Conservation (phyloP, 192 early-diverging fungal genomes). For the Podochytrium sp. region DNA sequence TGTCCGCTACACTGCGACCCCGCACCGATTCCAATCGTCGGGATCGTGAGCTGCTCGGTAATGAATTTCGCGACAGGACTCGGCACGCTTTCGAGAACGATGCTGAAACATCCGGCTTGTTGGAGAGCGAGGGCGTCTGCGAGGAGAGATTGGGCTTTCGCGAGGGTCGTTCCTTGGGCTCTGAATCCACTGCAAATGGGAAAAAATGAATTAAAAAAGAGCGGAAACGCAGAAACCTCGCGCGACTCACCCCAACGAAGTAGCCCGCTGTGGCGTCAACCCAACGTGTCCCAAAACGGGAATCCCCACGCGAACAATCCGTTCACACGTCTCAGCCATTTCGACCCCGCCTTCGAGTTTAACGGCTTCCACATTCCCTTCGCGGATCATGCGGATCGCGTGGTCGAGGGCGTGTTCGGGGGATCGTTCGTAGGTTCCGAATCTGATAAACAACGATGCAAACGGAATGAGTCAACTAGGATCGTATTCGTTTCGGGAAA, state of each 20-base stretch:
- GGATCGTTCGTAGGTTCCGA: conserved; percentile 84
- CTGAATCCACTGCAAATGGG: conserved; percentile 27
- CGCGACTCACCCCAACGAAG: conserved; percentile 69
- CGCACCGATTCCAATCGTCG: conserved; percentile 98
- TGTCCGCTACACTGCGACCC: conserved; percentile 88
- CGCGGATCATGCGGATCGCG: conserved; percentile 83
- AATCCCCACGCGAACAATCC: conserved; percentile 85
- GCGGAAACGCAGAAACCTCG: background rate
- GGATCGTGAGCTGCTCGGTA: conserved; percentile 76
- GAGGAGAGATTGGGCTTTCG: conserved; percentile 72
- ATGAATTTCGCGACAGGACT: conserved; percentile 85
- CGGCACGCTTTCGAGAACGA: conserved; percentile 94
- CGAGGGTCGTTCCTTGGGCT: conserved; percentile 15
- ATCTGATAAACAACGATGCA: conserved; percentile 1
- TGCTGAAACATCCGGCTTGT: conserved; percentile 85
- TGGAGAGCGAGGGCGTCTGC: conserved; percentile 90
- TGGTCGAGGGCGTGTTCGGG: conserved; percentile 75
- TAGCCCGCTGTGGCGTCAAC: conserved; percentile 90
- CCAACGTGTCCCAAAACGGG: conserved; percentile 96
- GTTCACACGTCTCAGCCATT: conserved; percentile 74
- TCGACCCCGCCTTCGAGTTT: conserved; percentile 95
- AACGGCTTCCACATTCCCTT: conserved; percentile 91
- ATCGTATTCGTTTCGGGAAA: background rate
- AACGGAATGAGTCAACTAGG: background rate
- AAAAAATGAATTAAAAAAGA: background rate